Conservation (phyloP, 306 rosid species). For the Geum urbanum region DNA sequence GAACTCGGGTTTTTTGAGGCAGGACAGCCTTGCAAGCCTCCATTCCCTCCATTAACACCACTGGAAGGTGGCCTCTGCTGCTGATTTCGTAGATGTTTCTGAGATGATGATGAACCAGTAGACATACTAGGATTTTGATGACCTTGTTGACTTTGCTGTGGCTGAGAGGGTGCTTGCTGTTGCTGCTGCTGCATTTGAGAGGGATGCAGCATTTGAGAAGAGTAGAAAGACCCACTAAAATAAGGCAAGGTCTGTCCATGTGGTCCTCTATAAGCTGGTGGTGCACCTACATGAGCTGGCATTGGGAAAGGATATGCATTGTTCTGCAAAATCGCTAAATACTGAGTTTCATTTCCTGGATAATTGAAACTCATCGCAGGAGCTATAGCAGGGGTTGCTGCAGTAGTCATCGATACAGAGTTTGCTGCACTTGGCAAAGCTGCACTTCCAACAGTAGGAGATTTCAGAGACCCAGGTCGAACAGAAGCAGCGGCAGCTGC, state of each 20-base stretch:
- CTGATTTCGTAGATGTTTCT: constrained; percentile 78
- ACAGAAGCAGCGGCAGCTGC: constrained; percentile 70
- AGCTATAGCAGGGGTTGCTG: constrained; percentile 45
- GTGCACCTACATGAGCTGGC: constrained; percentile 82
- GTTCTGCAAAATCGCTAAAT: constrained; percentile 82
- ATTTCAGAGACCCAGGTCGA: constrained; percentile 68
- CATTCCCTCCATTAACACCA: constrained; percentile 42
- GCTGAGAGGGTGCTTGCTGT: constrained; percentile 47
- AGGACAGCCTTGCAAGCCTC: constrained; percentile 75
- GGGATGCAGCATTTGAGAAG: constrained; percentile 83
- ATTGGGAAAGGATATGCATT: constrained; percentile 83
- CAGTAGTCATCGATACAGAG: constrained; percentile 34
- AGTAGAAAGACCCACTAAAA: constrained; percentile 76
- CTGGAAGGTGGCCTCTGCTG: constrained; percentile 59
- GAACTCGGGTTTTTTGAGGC: constrained; percentile 52
- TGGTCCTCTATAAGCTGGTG: constrained; percentile 76
- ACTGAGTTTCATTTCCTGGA: constrained; percentile 80
- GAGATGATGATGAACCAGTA: constrained; percentile 74
- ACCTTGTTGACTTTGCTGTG: constrained; percentile 69
- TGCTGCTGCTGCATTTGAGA: constrained; percentile 70
- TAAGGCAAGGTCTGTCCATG: constrained; percentile 77
- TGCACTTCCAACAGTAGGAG: constrained; percentile 51
- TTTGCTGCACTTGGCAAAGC: constrained; percentile 38
- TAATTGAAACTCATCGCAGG: constrained; percentile 87
- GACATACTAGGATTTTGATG: constrained; percentile 66